A percentile compares a stretch with the other conserved stretches of the same genome.
These are phyloP conservation scores for Trypanosomatidae sp. DNA, from an alignment of 208 protist genomes.

Conservation along the genomic window DNA sequence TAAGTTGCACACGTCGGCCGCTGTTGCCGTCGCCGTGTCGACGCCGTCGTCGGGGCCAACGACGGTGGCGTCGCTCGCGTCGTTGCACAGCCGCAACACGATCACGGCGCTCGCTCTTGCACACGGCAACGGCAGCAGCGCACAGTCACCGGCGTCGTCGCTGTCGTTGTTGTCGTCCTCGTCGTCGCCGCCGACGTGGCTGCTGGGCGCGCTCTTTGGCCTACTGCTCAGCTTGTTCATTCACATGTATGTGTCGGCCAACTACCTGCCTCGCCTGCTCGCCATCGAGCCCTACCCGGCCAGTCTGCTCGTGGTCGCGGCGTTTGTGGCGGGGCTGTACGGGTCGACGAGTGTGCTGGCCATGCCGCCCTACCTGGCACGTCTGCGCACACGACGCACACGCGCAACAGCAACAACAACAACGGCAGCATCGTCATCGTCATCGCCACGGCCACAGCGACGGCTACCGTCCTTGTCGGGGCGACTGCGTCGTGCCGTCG, in stretches of 20 bases:
- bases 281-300: conserved; percentile 55
- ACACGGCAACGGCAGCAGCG: too few relatives aligned
- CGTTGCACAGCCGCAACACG: too few relatives aligned
- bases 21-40: too few relatives aligned
- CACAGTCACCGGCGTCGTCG: conserved; percentile 15
- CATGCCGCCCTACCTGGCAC: conserved; percentile 13
- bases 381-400: conserved; percentile 1
- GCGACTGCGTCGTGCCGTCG: too few relatives aligned
- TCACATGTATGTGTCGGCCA: conserved; percentile 41
- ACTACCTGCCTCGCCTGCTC: conserved; percentile 61
- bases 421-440: too few relatives aligned
- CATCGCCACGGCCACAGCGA: too few relatives aligned
- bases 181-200: conserved; percentile 7
- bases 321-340: conserved; percentile 32
- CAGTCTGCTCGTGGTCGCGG: conserved; percentile 18
- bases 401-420: too few relatives aligned
- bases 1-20: too few relatives aligned
- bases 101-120: too few relatives aligned
- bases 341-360: conserved; percentile 34
- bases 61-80: too few relatives aligned
- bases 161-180: conserved; percentile 31
- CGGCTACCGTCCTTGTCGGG: too few relatives aligned
- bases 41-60: too few relatives aligned
- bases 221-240: conserved; percentile 15
- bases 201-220: conserved; percentile 38